Base-by-base conservation (phyloP, 1,284 basidiomycete species). In the Tilletia caries region DNA sequence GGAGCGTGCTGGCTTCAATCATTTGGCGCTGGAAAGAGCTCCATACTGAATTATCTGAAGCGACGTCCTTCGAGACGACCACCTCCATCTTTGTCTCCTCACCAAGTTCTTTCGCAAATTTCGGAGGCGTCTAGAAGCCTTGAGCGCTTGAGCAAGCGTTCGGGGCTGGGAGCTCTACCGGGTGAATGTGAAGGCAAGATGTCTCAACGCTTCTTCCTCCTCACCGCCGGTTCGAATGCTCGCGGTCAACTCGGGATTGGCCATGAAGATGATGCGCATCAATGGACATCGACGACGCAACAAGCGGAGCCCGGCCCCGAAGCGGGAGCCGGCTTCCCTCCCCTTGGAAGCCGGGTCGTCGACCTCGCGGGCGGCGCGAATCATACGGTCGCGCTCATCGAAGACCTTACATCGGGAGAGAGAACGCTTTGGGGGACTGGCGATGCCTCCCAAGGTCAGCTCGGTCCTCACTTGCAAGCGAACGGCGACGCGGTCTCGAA, bases 171-270 rank as follows among this genome's bases (percentile, higher is more conserved):
- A n/a, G n/a, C n/a, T n/a, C n/a, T n/a, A n/a, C n/a, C n/a, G n/a
- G n/a, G n/a, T n/a, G 37, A 41, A 41, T 41, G 37, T 41, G 37
- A 41, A 41, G 1, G 37, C n/a, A 15, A 15, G 37, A 41, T 41
- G 37, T 41, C 37, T 6, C 37, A 41, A 41, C 37, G 37, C 37
- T 34, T 20, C 29, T 33, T 62, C 32, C 32, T 69, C 25, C 62
- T 69, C 41, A 43, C 37, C 34, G 68, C 68, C 13, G 68, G 68
- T 27, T 69, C 68, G 23, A 69, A 69, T 33, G 64, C 68, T n/a
- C 43, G 29, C 6, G 68, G 68, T 33, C 68, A 69, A 41, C 54
- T 69, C 18, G 68, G 37, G 20, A 52, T 69, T 23, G 68, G 68
- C 3, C 54, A 64, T 8, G 41, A n/a, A 3, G 41, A 64, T 2